A percentile compares a stretch with the other conserved stretches of the same genome.
Evolutionary conservation across 257 asterid genomes (phyloP).

Genomic region (Solanum sparsipilum): DNA sequence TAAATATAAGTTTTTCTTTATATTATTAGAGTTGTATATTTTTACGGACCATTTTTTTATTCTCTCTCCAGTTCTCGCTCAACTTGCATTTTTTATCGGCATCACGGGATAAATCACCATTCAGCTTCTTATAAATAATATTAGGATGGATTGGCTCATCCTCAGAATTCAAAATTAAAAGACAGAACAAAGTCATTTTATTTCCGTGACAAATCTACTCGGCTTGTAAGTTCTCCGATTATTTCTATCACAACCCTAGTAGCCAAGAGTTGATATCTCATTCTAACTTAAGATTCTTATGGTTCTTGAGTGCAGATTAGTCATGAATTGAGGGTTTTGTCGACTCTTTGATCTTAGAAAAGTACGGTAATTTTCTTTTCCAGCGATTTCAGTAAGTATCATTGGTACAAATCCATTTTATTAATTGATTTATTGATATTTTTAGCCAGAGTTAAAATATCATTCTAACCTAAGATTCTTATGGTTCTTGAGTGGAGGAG

Average conservation of each 20-base stretch:
- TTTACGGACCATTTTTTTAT: neutral
- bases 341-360: neutral
- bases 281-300: too few relatives aligned
- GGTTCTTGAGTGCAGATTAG: neutral
- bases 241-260: neutral
- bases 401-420: neutral
- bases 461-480: neutral
- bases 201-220: neutral
- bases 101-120: neutral
- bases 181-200: neutral
- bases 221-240: neutral
- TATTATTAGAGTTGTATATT: too few relatives aligned
- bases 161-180: too few relatives aligned
- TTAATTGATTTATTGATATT: neutral
- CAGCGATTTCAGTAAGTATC: neutral
- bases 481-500: neutral
- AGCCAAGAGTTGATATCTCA: neutral
- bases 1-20: neutral
- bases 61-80: neutral
- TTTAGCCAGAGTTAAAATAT: too few relatives aligned
- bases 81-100: neutral
- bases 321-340: neutral
- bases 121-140: too few relatives aligned
- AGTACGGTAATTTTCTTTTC: neutral
- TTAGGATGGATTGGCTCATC: neutral